Base-by-base conservation (phyloP, 495 filamentous ascomycete species). In the Gamarada debralockiae region DNA sequence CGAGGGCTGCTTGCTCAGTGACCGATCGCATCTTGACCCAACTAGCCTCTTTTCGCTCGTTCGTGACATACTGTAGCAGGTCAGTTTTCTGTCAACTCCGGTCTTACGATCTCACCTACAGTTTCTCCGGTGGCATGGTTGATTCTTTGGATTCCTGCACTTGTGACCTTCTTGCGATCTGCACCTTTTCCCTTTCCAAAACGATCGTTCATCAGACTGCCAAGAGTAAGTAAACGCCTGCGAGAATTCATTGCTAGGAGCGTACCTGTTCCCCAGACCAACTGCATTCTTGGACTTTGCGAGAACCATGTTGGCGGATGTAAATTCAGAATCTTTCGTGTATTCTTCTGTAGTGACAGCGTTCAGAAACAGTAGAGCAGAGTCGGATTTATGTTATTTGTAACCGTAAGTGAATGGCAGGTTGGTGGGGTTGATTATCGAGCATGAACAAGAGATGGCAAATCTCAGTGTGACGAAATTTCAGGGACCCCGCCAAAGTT, bases 1-100 rank as follows among this genome's bases (percentile, higher is more conserved):
- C 93, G 46, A 98, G 81, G 33, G 92, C 90, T 51, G 83, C 92
- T 72, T 99, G 95, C 75, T 97, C 92, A 21, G 95, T 99, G 59
- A 97, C 87, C 72, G 87, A 92, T 70, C 92, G 89, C 92, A 98
- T 97, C 76, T 97, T 97, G 62, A 91, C 82, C 87, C 87, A 92
- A 58, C 81, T 73, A 47, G 86, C 88, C 64, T 93, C 86, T 63
- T 87, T 82, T 55, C 76, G 79, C 52, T 80, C 78, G 54, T 87
- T 89, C 51, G 86, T 87, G 52, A 85, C 80, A 62, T 85, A 85
- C 73, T 83, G 61, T 52, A 2, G 6, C 10, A 18, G 2, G 45
- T 59, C 24, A 58, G 48, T 46, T 9, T 29, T 33, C 4, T 48
- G 23, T 39, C 42, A 36, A 38, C 22, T 44, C 38, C 14, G 1